Conservation (phyloP, 257 asterid species). For the Avicennia marina region DNA sequence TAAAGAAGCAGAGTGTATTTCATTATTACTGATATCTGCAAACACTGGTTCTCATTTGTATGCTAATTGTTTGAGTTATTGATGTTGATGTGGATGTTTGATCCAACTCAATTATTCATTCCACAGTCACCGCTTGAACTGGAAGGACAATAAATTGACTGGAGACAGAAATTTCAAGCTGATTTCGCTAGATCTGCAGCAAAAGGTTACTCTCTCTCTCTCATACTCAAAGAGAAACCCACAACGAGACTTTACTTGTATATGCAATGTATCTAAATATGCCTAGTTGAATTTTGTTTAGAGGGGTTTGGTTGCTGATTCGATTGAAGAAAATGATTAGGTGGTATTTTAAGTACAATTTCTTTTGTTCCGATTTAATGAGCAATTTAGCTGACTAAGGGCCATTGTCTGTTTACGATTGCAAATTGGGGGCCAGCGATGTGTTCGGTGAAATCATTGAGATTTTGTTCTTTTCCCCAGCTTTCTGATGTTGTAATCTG, state of each 20-base stretch:
- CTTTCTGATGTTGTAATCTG: background rate
- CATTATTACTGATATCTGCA: no score
- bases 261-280: background rate
- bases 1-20: no score
- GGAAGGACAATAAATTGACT: slow-evolving; percentile 11
- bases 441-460: background rate
- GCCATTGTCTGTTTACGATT: background rate
- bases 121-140: background rate
- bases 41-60: no score
- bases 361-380: background rate
- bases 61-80: no score
- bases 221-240: background rate
- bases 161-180: slow-evolving; percentile 12
- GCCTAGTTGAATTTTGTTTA: slow-evolving; percentile 1
- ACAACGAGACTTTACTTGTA: background rate
- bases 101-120: no score
- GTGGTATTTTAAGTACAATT: background rate
- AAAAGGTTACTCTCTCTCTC: slow-evolving; percentile 7
- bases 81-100: no score
- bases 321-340: background rate
- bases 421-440: background rate
- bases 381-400: background rate
- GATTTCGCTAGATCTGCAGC: slow-evolving; percentile 14
- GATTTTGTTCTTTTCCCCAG: background rate
- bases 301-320: background rate